These are phyloP conservation scores for Medicago lupulina DNA, from an alignment of 306 rosid species.

Conservation along the genomic window DNA sequence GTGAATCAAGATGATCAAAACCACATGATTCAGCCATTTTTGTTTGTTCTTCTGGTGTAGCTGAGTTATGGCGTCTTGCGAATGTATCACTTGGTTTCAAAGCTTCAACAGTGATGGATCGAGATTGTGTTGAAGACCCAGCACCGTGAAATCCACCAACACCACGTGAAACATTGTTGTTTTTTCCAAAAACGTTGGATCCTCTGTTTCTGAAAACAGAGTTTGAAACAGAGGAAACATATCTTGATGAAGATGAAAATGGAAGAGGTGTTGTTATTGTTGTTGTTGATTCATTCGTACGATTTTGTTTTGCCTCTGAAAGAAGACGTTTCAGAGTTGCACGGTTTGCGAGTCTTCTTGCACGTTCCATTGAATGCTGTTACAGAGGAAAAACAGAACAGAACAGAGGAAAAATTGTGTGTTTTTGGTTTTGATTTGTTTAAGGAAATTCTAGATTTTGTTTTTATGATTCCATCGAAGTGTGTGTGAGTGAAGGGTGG, in stretches of 20 bases:
- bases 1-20: slow-evolving; percentile 66
- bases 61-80: slow-evolving; percentile 95
- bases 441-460: not conserved
- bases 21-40: slow-evolving; percentile 77
- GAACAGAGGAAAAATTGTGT: slow-evolving; percentile 4
- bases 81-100: slow-evolving; percentile 89
- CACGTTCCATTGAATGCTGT: slow-evolving; percentile 88
- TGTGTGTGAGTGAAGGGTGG: slow-evolving; percentile 37
- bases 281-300: slow-evolving; percentile 63
- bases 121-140: slow-evolving; percentile 52
- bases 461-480: slow-evolving; percentile 45
- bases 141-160: slow-evolving; percentile 36
- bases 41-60: slow-evolving; percentile 80
- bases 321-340: slow-evolving; percentile 83
- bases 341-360: slow-evolving; percentile 85
- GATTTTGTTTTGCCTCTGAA: slow-evolving; percentile 72
- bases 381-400: not conserved
- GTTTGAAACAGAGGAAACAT: slow-evolving; percentile 72
- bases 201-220: slow-evolving; percentile 50
- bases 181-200: slow-evolving; percentile 41
- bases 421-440: slow-evolving; percentile 1
- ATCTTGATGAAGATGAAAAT: slow-evolving; percentile 67
- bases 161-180: slow-evolving; percentile 34
- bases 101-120: slow-evolving; percentile 88
- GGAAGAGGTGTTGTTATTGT: slow-evolving; percentile 57